Base-by-base conservation (phyloP, 768 basidiomycete species). In the Russula foetens region DNA sequence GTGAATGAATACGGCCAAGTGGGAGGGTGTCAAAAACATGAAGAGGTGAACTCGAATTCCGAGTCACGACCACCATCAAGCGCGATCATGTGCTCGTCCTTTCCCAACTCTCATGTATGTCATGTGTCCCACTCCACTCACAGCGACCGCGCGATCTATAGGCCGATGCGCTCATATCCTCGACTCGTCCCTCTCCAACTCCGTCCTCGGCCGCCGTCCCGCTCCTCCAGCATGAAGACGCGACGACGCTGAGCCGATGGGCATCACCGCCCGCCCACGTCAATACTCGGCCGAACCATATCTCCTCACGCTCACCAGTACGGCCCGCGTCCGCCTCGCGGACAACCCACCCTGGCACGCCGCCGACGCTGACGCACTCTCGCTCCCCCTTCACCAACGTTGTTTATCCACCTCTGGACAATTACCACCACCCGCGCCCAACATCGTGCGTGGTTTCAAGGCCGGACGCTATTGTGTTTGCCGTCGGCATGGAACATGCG, bases 381-480 rank as follows among this genome's bases (percentile, higher is more conserved):
- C 59, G 19, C 67, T 70, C 23, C 67, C 66, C 9, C 66, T 71
- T n/a, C 45, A 48, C 67, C 2, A 63, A 70, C 43, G 67, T 69
- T 47, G 43, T 51, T 2, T 65, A 73, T 47, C 70, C 73, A 9
- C 71, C 71, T 23, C 71, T 74, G 0, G 74, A 77, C 6, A 67
- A 74, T 46, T 72, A 75, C 15, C 68, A 11, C 70, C 75, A 0
- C 85, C 86, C 0, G 73, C 81, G 1, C 72, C 71, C 6, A 84
- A 88, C 55, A 69, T 75, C 0, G 79, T 88, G 9, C 80, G 82
- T 38, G 79, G 81, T 24, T 92, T 92, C 77, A 87, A 86, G 69
- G 77, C 80, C 88, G 0, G 90, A 92, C 67, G 82, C 90, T 14
- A 77, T 92, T 35, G 78, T 90, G 17, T 79, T 85, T 11, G 70